Conservation (phyloP, 164 flowering plant species). For the Malania oleifera region DNA sequence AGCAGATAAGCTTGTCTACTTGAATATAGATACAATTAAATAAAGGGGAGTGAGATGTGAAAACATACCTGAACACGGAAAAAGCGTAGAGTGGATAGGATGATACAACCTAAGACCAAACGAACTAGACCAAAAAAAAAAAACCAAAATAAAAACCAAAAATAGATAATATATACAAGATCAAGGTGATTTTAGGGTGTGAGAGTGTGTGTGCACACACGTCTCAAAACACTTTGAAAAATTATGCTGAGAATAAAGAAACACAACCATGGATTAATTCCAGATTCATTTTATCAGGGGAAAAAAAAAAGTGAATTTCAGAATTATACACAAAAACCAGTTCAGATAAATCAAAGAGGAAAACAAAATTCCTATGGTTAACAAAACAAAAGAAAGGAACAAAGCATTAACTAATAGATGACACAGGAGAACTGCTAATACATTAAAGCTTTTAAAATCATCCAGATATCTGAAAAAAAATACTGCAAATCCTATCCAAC, state of each 20-base stretch:
- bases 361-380: no score
- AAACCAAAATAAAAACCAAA: not conserved
- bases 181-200: not conserved
- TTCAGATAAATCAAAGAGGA: no score
- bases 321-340: no score
- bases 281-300: not conserved
- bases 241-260: not conserved
- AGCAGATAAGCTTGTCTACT: no score
- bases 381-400: no score
- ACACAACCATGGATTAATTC: not conserved
- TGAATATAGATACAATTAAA: not conserved
- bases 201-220: no score
- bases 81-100: conserved; percentile 57
- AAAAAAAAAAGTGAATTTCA: not conserved
- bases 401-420: no score
- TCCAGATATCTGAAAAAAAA: no score
- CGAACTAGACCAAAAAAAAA: conserved; percentile 50
- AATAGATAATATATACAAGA: not conserved
- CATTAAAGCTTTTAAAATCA: no score
- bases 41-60: not conserved
- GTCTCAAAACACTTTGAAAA: no score
- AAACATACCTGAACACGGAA: conserved; percentile 67
- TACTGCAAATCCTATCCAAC: no score
- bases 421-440: no score
- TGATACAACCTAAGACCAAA: conserved; percentile 59